Evolutionary conservation across 192 early-diverging fungal genomes (phyloP).

Genomic region (Linnemannia zychae): DNA sequence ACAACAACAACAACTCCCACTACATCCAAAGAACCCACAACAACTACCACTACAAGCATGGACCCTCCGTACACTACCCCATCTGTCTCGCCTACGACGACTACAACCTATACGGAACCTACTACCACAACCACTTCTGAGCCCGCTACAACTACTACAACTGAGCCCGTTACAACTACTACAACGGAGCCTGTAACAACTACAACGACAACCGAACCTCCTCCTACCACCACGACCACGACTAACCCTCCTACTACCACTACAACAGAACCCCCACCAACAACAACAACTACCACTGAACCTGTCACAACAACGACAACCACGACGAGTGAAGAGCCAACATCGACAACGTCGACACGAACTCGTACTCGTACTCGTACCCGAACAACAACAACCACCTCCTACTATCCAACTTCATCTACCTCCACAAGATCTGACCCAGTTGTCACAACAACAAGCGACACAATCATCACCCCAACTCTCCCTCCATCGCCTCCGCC

Average conservation of each 20-base stretch:
- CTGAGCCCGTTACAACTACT: conserved; percentile 10
- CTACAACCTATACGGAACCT: not conserved
- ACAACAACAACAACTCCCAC: not conserved
- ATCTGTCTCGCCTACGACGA: not conserved
- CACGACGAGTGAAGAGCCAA: not conserved
- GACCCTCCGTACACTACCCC: not conserved
- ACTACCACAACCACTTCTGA: conserved; percentile 4
- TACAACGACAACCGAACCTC: not conserved
- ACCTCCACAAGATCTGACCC: not conserved
- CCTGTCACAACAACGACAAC: not conserved
- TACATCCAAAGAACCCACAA: not conserved
- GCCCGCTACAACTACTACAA: not conserved
- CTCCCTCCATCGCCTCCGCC: not conserved
- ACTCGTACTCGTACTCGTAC: not conserved
- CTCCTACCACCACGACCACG: not conserved
- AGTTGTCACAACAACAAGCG: not conserved
- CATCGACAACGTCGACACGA: not conserved
- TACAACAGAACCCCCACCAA: not conserved
- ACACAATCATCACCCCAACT: conserved; percentile 8
- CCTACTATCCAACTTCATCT: not conserved
- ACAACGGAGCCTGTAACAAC: not conserved
- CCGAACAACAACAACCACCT: not conserved
- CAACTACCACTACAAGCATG: not conserved
- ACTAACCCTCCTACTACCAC: not conserved
- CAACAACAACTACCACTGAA: conserved; percentile 9